Conservation (phyloP, 139 green algal genomes). For the Chlamydomonas applanata region DNA sequence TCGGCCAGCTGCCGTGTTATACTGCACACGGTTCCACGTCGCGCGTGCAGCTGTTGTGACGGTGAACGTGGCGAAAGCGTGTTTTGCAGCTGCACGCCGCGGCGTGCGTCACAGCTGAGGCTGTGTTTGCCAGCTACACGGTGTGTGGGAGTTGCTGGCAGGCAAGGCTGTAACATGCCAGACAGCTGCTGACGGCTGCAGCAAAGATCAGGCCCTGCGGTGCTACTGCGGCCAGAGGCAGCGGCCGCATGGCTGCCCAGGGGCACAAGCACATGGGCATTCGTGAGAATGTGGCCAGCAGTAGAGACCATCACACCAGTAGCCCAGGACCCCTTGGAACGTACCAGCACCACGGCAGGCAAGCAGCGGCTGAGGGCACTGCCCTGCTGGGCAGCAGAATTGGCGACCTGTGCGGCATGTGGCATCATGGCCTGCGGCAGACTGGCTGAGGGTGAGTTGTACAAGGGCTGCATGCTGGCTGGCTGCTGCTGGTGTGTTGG, state of each 20-base stretch:
- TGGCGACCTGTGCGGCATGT: neutral
- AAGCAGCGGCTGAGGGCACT: conserved; percentile 10
- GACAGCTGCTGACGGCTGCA: too few species aligned
- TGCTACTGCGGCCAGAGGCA: neutral
- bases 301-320: conserved; percentile 60
- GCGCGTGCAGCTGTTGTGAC: too few species aligned
- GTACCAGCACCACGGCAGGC: conserved; percentile 35
- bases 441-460: too few species aligned
- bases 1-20: neutral
- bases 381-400: neutral
- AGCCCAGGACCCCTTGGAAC: conserved; percentile 49
- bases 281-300: conserved; percentile 70
- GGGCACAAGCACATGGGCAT: conserved; percentile 69
- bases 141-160: too few species aligned
- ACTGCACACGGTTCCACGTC: neutral
- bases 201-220: too few species aligned
- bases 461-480: neutral
- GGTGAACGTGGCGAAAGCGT: too few species aligned
- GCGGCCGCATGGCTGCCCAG: neutral
- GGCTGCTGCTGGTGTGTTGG: neutral
- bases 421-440: neutral
- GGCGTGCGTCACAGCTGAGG: too few species aligned
- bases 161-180: too few species aligned
- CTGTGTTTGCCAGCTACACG: too few species aligned
- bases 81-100: too few species aligned